Base-by-base conservation (phyloP, 2,329 filamentous ascomycete species). In the Setomelanomma holmii region DNA sequence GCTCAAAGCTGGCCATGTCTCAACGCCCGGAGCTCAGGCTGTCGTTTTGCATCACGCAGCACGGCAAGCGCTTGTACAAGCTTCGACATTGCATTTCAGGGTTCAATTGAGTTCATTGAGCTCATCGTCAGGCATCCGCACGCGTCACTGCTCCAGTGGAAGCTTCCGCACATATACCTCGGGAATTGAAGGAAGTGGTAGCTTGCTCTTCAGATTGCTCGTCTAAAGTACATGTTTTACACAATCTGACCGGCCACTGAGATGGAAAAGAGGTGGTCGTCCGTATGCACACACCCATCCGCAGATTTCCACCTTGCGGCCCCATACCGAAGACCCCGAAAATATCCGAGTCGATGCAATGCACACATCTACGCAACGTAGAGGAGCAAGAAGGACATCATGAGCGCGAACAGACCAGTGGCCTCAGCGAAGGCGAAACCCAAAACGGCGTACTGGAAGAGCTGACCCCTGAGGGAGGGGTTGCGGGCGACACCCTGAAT, bases 351-450 rank as follows among this genome's bases (percentile, higher is more conserved):
- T 64, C 68, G 65, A 71, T 56, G 65, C 61, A 63, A 64, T 61
- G 66, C 66, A 72, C 63, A 66, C 60, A 65, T 73, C 71, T 75
- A 75, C 58, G 71, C 71, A 51, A 75, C 73, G 73, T 75, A 76
- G 67, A 75, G 72, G 66, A 75, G 71, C 56, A 76, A 55, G 73
- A 76, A 76, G 50, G 73, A 75, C 72, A 80, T 78, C 78, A 80
- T 80, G 68, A 83, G 77, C 61, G 81, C 80, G 76, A 83, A 83
- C 55, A 83, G 78, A 74, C 89, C 89, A 73, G 90, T 91, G 82
- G 91, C 90, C 80, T 95, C 91, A 80, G 93, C 90, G 88, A 95
- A 95, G 78, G 90, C 91, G 84, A 95, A 95, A 84, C 91, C 90
- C 77, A 95, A 84, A 89, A 95, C 93, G 86, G 90, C 90, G 83